Evolutionary conservation across 2,329 filamentous ascomycete genomes (phyloP).

Genomic region (Chaetomium sp.): DNA sequence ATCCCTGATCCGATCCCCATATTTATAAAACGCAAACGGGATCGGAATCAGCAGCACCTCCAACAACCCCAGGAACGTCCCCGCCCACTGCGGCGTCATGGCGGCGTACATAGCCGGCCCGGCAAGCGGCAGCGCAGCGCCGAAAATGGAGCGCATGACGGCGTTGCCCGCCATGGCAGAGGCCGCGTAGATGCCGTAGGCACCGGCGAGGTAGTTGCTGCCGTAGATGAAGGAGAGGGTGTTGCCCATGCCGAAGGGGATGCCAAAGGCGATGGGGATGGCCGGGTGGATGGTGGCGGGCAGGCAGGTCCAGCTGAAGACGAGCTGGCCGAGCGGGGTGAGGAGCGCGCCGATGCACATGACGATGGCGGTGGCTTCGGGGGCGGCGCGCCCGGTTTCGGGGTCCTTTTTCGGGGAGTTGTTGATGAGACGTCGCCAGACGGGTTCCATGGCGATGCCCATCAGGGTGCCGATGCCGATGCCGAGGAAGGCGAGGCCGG

Average conservation of each 20-base stretch:
- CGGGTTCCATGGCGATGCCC: constrained; percentile 58
- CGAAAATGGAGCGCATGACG: constrained; percentile 60
- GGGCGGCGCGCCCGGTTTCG: constrained; percentile 65
- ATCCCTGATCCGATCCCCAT: constrained; percentile 42
- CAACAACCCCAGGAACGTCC: constrained; percentile 62
- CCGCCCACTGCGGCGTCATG: constrained; percentile 67
- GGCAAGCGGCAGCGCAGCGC: constrained; percentile 64
- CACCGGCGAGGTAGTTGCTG: constrained; percentile 66
- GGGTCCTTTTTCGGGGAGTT: constrained; percentile 48
- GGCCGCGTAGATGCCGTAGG: constrained; percentile 72
- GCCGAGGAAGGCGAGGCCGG: constrained; percentile 73
- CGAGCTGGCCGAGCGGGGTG: constrained; percentile 71
- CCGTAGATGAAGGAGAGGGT: constrained; percentile 72
- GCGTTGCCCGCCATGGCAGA: constrained; percentile 71
- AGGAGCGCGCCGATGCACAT: constrained; percentile 72
- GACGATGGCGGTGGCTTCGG: constrained; percentile 74
- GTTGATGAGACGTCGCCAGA: constrained; percentile 73
- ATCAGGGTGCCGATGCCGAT: constrained; percentile 58
- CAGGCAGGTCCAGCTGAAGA: constrained; percentile 83
- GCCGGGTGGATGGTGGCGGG: constrained; percentile 75
- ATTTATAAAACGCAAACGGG: constrained; percentile 64
- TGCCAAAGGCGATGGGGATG: constrained; percentile 63
- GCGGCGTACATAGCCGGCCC: constrained; percentile 62
- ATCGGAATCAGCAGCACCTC: constrained; percentile 68
- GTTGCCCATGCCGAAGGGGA: constrained; percentile 71